A percentile compares a stretch with the other conserved stretches of the same genome.
These are phyloP conservation scores for Endocalyx cinctus DNA, from an alignment of 2,329 filamentous ascomycete species.

Conservation along the genomic window DNA sequence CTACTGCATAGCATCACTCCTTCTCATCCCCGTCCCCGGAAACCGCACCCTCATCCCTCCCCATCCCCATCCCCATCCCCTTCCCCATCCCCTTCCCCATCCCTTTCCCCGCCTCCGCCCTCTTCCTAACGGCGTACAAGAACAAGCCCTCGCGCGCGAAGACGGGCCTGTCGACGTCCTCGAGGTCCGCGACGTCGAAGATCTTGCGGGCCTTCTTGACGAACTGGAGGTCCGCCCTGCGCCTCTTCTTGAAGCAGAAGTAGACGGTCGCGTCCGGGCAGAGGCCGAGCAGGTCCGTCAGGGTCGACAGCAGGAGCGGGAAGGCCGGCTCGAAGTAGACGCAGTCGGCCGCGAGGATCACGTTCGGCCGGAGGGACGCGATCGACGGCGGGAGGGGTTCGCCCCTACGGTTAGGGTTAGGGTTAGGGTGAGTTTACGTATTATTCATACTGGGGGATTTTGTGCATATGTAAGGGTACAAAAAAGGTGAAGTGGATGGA, in stretches of 20 bases:
- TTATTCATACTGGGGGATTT: no score
- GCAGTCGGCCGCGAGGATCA: constrained; percentile 93
- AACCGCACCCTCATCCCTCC: no score
- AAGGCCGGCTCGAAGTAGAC: constrained; percentile 97
- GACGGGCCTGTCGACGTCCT: constrained; percentile 54
- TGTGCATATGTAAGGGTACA: constrained; percentile 1
- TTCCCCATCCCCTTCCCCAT: no score
- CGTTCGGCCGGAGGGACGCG: constrained; percentile 58
- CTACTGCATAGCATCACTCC: no score
- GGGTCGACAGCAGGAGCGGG: constrained; percentile 74
- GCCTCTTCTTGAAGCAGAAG: constrained; percentile 94
- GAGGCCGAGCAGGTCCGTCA: constrained; percentile 68
- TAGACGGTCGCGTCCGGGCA: constrained; percentile 61
- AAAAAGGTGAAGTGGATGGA: constrained; percentile 23
- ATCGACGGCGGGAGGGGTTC: constrained; percentile 52
- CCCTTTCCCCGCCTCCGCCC: no score
- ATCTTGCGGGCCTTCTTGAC: constrained; percentile 65
- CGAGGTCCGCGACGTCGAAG: constrained; percentile 59
- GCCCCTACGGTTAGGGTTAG: no score
- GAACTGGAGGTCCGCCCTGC: constrained; percentile 74
- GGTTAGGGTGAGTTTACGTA: no score
- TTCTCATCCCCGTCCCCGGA: no score
- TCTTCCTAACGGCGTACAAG: constrained; percentile 48
- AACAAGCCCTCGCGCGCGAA: constrained; percentile 57
- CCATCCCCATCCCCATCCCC: no score